Evolutionary conservation across 1,139 yeast species (phyloP).

Genomic region (Nadsonia commutata): DNA sequence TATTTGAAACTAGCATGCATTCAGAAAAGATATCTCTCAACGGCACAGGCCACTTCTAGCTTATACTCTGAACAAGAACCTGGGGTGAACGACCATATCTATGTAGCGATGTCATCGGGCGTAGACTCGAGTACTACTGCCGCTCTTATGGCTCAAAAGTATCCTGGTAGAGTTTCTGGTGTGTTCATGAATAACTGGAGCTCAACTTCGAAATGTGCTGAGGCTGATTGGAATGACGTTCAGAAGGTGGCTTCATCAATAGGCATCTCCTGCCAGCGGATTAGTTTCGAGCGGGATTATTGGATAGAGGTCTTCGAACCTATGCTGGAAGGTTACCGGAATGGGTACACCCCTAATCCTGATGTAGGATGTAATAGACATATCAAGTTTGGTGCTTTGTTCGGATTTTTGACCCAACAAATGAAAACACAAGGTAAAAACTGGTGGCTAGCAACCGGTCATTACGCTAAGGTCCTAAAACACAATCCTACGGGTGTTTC

Average conservation of each 20-base stretch:
- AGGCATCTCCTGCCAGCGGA: conserved; percentile 55
- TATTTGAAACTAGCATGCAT: no score
- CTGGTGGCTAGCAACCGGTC: conserved; percentile 94
- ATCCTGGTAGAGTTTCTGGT: conserved; percentile 44
- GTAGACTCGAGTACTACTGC: conserved; percentile 93
- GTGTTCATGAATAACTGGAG: conserved; percentile 92
- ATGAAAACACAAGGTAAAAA: conserved; percentile 13
- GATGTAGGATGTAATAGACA: conserved; percentile 77
- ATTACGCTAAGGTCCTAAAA: conserved; percentile 50
- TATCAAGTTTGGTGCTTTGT: conserved; percentile 73
- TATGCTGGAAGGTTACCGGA: conserved; percentile 57
- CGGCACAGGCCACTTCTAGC: background rate
- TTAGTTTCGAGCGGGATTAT: conserved; percentile 78
- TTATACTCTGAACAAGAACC: conserved; percentile 1
- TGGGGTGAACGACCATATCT: conserved; percentile 37
- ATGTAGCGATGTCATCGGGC: conserved; percentile 92
- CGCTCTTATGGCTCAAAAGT: conserved; percentile 40
- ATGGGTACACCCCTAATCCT: conserved; percentile 86
- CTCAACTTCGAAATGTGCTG: conserved; percentile 57
- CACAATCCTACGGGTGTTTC: conserved; percentile 18
- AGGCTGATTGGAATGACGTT: conserved; percentile 81
- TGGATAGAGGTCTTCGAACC: conserved; percentile 90
- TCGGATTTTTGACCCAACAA: conserved; percentile 32
- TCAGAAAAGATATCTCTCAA: background rate
- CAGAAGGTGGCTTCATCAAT: conserved; percentile 45